phyloP scores from a whole-genome alignment of 1,284 basidiomycete species.

The Serendipita sp. region DNA sequence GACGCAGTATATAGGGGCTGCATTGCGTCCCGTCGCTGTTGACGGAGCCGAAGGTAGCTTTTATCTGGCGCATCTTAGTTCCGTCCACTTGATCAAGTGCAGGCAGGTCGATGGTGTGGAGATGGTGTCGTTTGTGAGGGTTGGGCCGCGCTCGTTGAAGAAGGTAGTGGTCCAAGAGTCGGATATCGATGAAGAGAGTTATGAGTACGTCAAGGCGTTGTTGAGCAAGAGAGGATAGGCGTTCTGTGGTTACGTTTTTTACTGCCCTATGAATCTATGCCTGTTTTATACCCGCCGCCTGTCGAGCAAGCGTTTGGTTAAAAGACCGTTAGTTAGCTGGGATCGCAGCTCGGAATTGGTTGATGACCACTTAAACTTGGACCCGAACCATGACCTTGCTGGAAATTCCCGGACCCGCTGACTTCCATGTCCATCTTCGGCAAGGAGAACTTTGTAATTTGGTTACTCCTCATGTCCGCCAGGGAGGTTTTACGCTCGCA shows the following conservation, averaged over 20 bases:
- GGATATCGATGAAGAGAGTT: constrained; percentile 1
- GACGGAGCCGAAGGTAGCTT: background rate
- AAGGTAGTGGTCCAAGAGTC: background rate
- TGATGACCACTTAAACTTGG: background rate
- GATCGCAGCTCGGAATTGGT: no score
- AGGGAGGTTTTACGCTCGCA: constrained; percentile 81
- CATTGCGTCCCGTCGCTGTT: background rate
- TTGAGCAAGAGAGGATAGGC: background rate
- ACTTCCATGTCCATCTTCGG: constrained; percentile 95
- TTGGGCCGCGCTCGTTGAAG: background rate
- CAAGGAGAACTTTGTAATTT: constrained; percentile 73
- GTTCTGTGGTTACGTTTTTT: background rate
- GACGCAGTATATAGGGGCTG: background rate
- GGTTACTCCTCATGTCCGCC: constrained; percentile 79
- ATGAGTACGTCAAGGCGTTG: background rate
- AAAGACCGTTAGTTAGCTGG: no score
- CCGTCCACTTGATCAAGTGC: background rate
- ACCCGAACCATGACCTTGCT: constrained; percentile 26
- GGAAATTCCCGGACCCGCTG: constrained; percentile 60
- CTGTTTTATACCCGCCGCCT: background rate
- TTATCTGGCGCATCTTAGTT: background rate
- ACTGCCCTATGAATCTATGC: background rate
- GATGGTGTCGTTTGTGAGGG: background rate
- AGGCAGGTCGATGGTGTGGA: background rate
- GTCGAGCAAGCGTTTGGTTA: no score